phyloP scores from a whole-genome alignment of 2,329 filamentous ascomycete genomes.

The Rutstroemia sydowiana region DNA sequence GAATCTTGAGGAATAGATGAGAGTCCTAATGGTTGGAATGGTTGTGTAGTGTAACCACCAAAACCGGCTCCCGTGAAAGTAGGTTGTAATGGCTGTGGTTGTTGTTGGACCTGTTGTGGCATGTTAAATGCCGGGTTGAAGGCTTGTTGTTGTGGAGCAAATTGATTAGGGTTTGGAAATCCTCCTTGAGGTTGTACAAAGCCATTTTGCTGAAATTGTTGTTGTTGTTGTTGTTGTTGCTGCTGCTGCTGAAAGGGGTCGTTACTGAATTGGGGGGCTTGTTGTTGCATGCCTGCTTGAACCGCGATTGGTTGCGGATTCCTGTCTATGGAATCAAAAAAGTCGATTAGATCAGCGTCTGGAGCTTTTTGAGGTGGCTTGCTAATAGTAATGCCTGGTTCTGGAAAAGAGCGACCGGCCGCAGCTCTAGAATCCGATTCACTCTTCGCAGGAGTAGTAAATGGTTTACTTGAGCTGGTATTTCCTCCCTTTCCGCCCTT shows the following conservation, averaged over 20 bases:
- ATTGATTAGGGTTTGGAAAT: constrained; percentile 37
- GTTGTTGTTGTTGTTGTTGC: constrained; percentile 31
- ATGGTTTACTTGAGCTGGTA: constrained; percentile 37
- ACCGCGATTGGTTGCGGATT: constrained; percentile 66
- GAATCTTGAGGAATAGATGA: constrained; percentile 52
- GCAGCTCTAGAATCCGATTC: constrained; percentile 26
- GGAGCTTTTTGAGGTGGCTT: constrained; percentile 49
- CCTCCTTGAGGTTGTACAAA: constrained; percentile 36
- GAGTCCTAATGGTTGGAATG: constrained; percentile 46
- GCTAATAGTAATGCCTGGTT: constrained; percentile 29
- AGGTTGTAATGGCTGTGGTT: constrained; percentile 44
- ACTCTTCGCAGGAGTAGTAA: constrained; percentile 33
- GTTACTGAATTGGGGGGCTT: constrained; percentile 27
- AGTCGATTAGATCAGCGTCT: constrained; percentile 79
- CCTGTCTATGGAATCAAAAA: constrained; percentile 88
- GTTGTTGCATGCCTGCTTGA: constrained; percentile 35
- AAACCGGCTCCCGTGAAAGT: constrained; percentile 72
- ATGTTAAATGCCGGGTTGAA: constrained; percentile 26
- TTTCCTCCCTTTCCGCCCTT: constrained; percentile 28
- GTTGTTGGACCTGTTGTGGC: constrained; percentile 29
- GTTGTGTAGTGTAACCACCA: constrained; percentile 68
- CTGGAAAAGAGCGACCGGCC: constrained; percentile 25
- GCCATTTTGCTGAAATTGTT: constrained; percentile 36
- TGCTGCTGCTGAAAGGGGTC: constrained; percentile 24
- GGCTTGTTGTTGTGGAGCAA: constrained; percentile 33